Evolutionary conservation across 1,139 yeast species (phyloP).

Genomic region (Magnusiomyces ingens): DNA sequence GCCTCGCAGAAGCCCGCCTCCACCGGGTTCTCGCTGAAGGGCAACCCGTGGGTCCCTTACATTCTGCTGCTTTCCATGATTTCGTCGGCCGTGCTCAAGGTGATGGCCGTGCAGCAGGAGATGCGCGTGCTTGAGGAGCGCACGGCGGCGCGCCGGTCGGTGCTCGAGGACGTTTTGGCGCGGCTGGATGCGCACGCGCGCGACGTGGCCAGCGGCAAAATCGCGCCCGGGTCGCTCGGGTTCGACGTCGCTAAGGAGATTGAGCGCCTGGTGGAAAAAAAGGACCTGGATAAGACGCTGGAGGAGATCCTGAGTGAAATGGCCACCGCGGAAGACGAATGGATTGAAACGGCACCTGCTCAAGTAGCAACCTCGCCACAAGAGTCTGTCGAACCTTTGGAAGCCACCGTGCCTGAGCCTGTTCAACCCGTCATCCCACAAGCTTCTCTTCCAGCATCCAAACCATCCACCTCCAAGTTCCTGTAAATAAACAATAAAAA

Average conservation of each 20-base stretch:
- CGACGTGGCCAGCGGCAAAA: background rate
- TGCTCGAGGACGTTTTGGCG: background rate
- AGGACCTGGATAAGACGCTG: slow-evolving; percentile 13
- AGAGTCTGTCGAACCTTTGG: too few relatives aligned
- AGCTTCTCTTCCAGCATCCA: too few relatives aligned
- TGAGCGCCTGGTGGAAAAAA: slow-evolving; percentile 4
- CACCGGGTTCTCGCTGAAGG: background rate
- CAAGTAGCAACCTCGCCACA: too few relatives aligned
- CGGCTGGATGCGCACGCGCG: slow-evolving; percentile 6
- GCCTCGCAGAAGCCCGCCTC: too few relatives aligned
- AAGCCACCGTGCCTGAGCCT: too few relatives aligned
- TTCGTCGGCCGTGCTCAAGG: slow-evolving; percentile 14
- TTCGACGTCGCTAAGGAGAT: slow-evolving; percentile 11
- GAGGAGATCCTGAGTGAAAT: slow-evolving; percentile 15
- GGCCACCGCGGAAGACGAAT: slow-evolving; percentile 14
- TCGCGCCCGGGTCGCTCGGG: background rate
- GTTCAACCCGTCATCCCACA: too few relatives aligned
- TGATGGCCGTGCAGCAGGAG: slow-evolving; percentile 14
- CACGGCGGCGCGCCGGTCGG: slow-evolving; percentile 5
- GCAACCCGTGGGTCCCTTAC: slow-evolving; percentile 15
- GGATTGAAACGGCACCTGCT: slow-evolving; percentile 14
- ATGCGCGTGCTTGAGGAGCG: slow-evolving; percentile 6
- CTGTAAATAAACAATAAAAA: too few relatives aligned
- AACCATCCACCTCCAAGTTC: too few relatives aligned
- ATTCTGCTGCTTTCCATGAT: slow-evolving; percentile 12